Base-by-base conservation (phyloP, 495 filamentous ascomycete species). In the Penicillium longicatenatum region DNA sequence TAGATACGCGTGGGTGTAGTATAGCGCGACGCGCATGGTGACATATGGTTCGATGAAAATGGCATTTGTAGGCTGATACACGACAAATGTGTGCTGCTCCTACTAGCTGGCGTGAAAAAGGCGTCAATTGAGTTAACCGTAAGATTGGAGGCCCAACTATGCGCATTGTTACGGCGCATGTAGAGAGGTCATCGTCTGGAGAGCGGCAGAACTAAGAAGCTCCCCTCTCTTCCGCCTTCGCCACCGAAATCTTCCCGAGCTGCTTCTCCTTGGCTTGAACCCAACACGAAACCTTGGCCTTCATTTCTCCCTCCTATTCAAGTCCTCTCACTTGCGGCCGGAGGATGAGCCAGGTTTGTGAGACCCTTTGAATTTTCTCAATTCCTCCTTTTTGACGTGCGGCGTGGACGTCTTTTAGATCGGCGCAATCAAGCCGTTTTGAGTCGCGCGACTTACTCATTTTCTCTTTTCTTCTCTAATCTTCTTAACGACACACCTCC, bases 271-370 rank as follows among this genome's bases (percentile, higher is more conserved):
- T 52, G 39, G 35, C 46, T 44, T 61, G 35, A 48, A 56, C 61
- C 58, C 49, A 50, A 51, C 65, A 66, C 64, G 54, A 68, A 57
- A 65, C 62, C 41, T 50, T 65, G 59, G 67, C 67, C 68, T 63
- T 57, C 64, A 61, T 70, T 69, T 65, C 62, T 69, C 52, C 61
- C 61, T 46, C 60, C 61, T 43, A 46, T 42, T 47, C 59, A 59
- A 68, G 68, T 68, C 46, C 56, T 56, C 47, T 68, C 59, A 57
- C 66, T 66, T 74, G 67, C 62, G 69, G 59, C 49, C 68, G 71
- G 70, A 76, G 70, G 60, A 74, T 75, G 72, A 67, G 72, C 58
- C 70, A 74, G 73, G 73, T 70, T 72, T 73, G 73, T 75, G 73
- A 66, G 64, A 56, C 62, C 64, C 61, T 57, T 50, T 70, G 52